Base-by-base conservation (phyloP, 2,329 filamentous ascomycete species). In the Allantophomopsis cytisporea region DNA sequence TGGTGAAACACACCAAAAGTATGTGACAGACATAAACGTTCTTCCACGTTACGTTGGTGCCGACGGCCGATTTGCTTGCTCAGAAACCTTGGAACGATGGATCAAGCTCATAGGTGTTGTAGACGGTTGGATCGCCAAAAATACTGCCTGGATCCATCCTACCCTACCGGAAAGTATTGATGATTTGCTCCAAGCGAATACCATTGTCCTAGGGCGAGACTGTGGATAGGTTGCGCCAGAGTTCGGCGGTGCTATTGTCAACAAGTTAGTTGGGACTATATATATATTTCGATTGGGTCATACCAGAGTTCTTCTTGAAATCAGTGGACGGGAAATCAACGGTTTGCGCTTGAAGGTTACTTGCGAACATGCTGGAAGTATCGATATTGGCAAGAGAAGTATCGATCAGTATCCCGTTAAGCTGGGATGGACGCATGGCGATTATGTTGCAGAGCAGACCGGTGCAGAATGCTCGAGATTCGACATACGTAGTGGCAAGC, bases 381-480 rank as follows among this genome's bases (percentile, higher is more conserved):
- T 13, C 8, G 13, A 32, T 32, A 32, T 32, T 32, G 31, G 8
- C 15, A 15, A 32, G 31, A 32, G 13, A 13, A 8, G 31, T 15
- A 32, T 32, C 31, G 12, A 4, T 13, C 4, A 13, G 12, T 32
- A 8, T 57, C 45, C 32, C 56, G 7, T 20, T 20, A 7, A 20
- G 18, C 54, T 3, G 50, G 50, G 12, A 59, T 42, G 7, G 54
- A 45, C 2, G 50, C 54, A 10, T 53, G 50, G 2, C 53, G 50
- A 1, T 48, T 45, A 34, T 57, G 52, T 21, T 47, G 47, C 31
- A 32, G 5, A 15, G 12, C 4, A 13, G 31, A 13, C 31, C 31
- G 12, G 4, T 32, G 31, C 31, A 32, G 12, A 13, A 13, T 13
- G 15, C 15, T 15, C 8, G 31, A 4, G 31, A 13, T 15, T 32